Percentiles rank a stretch among this genome's conserved stretches.
These are phyloP conservation scores for Aspergillus intermedius DNA, from an alignment of 2,329 filamentous ascomycete genomes.

Conservation along the genomic window DNA sequence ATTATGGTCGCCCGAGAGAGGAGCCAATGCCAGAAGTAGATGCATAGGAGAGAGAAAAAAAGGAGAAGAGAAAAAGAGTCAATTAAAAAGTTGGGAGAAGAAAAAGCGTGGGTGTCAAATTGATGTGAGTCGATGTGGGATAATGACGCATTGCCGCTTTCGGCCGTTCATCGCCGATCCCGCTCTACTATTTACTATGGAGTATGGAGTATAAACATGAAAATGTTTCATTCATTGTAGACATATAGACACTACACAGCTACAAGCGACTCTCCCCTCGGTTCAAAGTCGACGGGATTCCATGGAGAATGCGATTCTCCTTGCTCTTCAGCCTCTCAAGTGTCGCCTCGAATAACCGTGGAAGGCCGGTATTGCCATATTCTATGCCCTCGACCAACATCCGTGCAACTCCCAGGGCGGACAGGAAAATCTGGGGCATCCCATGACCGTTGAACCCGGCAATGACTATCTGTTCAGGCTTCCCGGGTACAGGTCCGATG, in stretches of 20 bases:
- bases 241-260: background rate
- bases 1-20: slow-evolving; percentile 6
- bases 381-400: slow-evolving; percentile 41
- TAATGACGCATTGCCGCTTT: slow-evolving; percentile 13
- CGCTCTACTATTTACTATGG: background rate
- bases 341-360: slow-evolving; percentile 26
- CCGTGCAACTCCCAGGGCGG: slow-evolving; percentile 50
- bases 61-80: slow-evolving; percentile 1
- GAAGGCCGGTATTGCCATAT: slow-evolving; percentile 25
- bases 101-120: background rate
- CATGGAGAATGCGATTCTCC: background rate
- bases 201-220: background rate
- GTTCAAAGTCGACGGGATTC: background rate
- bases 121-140: slow-evolving; percentile 14
- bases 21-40: slow-evolving; percentile 6
- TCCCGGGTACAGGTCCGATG: slow-evolving; percentile 45
- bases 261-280: background rate
- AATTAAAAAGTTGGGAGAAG: slow-evolving; percentile 1
- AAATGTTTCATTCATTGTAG: background rate
- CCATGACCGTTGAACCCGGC: slow-evolving; percentile 61
- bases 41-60: slow-evolving; percentile 8
- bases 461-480: slow-evolving; percentile 47
- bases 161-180: slow-evolving; percentile 2
- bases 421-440: slow-evolving; percentile 59
- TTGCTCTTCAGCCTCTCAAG: background rate